Conservation (phyloP, 495 filamentous ascomycete genomes). For the Lindgomyces ingoldianus region DNA sequence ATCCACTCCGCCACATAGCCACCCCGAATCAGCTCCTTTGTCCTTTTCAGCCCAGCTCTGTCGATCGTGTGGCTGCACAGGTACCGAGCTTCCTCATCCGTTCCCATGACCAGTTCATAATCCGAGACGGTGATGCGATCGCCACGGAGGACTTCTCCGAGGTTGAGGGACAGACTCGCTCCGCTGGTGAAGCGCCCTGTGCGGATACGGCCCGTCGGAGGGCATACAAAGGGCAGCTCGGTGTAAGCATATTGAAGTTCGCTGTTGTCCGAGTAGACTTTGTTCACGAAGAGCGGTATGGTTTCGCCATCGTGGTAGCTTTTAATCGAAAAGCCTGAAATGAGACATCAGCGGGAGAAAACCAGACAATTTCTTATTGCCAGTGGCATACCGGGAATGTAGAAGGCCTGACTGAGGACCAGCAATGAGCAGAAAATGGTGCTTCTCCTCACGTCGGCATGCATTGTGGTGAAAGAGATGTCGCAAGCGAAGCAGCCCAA, state of each 20-base stretch:
- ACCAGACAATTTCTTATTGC: not conserved
- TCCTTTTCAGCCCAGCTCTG: slow-evolving; percentile 66
- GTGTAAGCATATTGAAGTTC: slow-evolving; percentile 93
- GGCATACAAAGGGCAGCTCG: slow-evolving; percentile 89
- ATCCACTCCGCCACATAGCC: slow-evolving; percentile 96
- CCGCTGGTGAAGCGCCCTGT: slow-evolving; percentile 74
- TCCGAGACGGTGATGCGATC: slow-evolving; percentile 90
- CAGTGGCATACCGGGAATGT: slow-evolving; percentile 33
- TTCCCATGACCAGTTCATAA: slow-evolving; percentile 79
- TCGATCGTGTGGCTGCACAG: slow-evolving; percentile 72
- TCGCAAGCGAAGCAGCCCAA: not conserved
- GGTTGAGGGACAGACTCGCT: slow-evolving; percentile 78
- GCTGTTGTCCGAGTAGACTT: slow-evolving; percentile 90
- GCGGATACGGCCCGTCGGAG: slow-evolving; percentile 69
- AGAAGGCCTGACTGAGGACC: slow-evolving; percentile 28
- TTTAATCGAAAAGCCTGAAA: slow-evolving; percentile 63
- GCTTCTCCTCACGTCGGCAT: slow-evolving; percentile 27
- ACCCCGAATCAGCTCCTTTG: slow-evolving; percentile 71
- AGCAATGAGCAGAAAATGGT: slow-evolving; percentile 23
- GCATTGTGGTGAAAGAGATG: slow-evolving; percentile 16
- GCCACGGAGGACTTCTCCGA: slow-evolving; percentile 90
- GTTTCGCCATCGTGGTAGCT: slow-evolving; percentile 78
- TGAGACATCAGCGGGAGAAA: not conserved
- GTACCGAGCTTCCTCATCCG: slow-evolving; percentile 72
- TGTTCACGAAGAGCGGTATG: slow-evolving; percentile 90